A percentile compares a stretch with the other conserved stretches of the same genome.
Conservation (phyloP, 306 rosid species). For the Dalbergia oliveri region DNA sequence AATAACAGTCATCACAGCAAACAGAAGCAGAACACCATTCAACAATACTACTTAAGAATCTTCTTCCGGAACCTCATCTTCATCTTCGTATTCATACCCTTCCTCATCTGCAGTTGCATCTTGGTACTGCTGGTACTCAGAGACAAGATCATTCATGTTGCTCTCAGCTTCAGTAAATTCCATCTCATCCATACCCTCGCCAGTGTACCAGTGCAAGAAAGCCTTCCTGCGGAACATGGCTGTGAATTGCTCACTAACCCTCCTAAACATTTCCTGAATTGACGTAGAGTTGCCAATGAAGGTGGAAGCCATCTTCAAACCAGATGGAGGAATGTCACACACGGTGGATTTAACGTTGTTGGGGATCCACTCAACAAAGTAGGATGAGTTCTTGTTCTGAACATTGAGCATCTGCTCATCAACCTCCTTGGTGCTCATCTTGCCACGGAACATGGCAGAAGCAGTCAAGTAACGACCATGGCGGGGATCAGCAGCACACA, state of each 20-base stretch:
- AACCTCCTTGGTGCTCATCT: conserved; percentile 80
- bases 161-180: conserved; percentile 72
- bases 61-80: conserved; percentile 65
- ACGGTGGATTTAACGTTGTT: conserved; percentile 76
- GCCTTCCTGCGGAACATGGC: conserved; percentile 87
- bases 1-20: not conserved
- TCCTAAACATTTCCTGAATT: conserved; percentile 76
- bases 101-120: conserved; percentile 73
- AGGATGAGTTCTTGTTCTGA: conserved; percentile 76
- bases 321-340: conserved; percentile 76
- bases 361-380: conserved; percentile 82
- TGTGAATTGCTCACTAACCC: conserved; percentile 81
- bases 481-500: conserved; percentile 84
- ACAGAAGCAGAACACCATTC: not conserved
- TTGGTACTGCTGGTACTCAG: conserved; percentile 76
- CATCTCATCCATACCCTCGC: conserved; percentile 77
- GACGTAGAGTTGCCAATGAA: conserved; percentile 79
- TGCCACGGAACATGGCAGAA: conserved; percentile 83
- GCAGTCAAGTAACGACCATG: conserved; percentile 79
- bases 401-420: conserved; percentile 81
- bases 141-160: conserved; percentile 73
- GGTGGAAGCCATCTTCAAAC: conserved; percentile 72
- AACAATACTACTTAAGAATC: conserved; percentile 28
- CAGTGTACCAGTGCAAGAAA: conserved; percentile 77
- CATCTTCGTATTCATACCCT: conserved; percentile 63